Conservation (phyloP, 176 grass and related monocot species). For the Aechmea fasciata region DNA sequence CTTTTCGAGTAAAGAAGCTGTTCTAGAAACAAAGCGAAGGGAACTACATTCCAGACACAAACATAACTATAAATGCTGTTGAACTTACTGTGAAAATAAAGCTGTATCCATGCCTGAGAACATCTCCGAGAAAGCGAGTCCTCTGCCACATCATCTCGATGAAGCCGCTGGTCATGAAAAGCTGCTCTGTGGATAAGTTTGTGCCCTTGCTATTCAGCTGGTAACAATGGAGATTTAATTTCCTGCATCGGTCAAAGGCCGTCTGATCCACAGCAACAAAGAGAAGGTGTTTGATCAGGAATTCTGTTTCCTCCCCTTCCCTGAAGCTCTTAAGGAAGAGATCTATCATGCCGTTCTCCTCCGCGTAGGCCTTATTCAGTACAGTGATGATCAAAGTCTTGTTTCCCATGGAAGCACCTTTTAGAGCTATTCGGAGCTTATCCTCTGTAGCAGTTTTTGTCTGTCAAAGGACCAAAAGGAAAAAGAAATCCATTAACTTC, state of each 20-base stretch:
- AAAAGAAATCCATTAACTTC: background rate
- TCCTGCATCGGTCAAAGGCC: conserved; percentile 28
- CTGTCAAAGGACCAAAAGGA: background rate
- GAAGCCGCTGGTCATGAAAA: conserved; percentile 56
- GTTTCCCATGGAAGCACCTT: conserved; percentile 48
- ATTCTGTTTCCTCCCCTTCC: conserved; percentile 39
- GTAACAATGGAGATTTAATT: conserved; percentile 39
- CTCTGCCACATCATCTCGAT: conserved; percentile 59
- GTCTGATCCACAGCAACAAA: conserved; percentile 39
- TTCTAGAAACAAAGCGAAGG: too few relatives aligned
- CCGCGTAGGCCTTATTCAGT: conserved; percentile 56
- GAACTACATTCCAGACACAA: too few relatives aligned
- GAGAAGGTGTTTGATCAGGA: conserved; percentile 56
- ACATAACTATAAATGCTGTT: background rate
- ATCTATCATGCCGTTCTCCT: conserved; percentile 53
- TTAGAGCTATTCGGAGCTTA: conserved; percentile 34
- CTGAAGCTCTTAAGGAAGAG: conserved; percentile 53
- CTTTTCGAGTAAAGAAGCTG: too few relatives aligned
- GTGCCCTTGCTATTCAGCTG: conserved; percentile 4
- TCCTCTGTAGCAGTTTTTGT: background rate
- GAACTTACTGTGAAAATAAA: conserved; percentile 56
- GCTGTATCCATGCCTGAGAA: conserved; percentile 68
- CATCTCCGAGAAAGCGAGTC: conserved; percentile 35
- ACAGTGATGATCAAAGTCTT: conserved; percentile 62
- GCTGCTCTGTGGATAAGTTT: conserved; percentile 49